Evolutionary conservation across 2,329 filamentous ascomycete species (phyloP).

Genomic region (Sporothrix curviconia): DNA sequence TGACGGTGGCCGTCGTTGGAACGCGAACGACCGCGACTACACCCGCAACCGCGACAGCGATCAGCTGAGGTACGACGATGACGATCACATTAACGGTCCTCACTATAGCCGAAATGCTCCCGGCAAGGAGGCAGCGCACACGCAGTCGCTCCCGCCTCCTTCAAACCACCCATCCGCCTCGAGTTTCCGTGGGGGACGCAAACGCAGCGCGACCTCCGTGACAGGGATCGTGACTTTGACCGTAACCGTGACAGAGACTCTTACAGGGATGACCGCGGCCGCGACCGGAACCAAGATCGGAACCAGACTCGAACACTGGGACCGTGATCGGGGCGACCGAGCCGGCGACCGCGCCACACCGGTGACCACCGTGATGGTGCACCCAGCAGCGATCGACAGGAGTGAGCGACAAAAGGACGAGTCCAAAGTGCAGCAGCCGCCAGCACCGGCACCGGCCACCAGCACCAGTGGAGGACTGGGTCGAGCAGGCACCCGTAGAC

Average conservation of each 20-base stretch:
- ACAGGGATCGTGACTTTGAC: constrained; percentile 25
- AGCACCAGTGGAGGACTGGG: constrained; percentile 35
- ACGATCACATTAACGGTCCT: constrained; percentile 39
- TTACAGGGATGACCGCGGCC: constrained; percentile 24
- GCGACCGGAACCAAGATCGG: constrained; percentile 25
- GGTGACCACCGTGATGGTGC: not conserved
- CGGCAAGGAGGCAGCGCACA: constrained; percentile 50
- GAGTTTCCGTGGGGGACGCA: too few relatives aligned
- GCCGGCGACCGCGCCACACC: not conserved
- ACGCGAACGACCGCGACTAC: constrained; percentile 7
- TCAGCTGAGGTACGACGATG: constrained; percentile 14
- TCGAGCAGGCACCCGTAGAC: constrained; percentile 59
- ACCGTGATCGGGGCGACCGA: not conserved
- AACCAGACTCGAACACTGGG: constrained; percentile 15
- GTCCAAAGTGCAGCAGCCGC: not conserved
- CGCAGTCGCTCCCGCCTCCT: constrained; percentile 45
- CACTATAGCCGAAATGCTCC: constrained; percentile 20
- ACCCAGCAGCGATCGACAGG: not conserved
- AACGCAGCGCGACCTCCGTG: constrained; percentile 27
- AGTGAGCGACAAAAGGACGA: not conserved
- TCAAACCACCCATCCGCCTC: too few relatives aligned
- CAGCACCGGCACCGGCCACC: constrained; percentile 1
- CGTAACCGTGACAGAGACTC: constrained; percentile 27
- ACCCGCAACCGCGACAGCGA: constrained; percentile 19
- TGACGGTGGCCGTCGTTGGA: constrained; percentile 1